Conservation (phyloP, 1,284 basidiomycete genomes). For the Rhodotorula sp. region DNA sequence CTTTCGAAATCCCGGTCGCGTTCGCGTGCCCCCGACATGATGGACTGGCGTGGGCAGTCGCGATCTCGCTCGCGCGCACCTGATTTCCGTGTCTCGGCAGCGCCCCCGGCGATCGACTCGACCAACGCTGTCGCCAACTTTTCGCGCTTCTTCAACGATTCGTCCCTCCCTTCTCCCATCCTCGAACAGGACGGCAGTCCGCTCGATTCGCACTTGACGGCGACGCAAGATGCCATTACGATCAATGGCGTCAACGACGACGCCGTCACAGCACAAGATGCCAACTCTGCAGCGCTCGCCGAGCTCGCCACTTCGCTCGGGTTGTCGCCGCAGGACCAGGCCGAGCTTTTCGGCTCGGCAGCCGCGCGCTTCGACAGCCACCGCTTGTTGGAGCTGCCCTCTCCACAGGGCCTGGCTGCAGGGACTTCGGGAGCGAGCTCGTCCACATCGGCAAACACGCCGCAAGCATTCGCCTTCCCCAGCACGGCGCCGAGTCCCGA, state of each 20-base stretch:
- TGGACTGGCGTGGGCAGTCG: conserved; percentile 55
- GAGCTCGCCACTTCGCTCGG: conserved; percentile 36
- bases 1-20: conserved; percentile 89
- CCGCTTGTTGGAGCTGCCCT: conserved; percentile 25
- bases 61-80: conserved; percentile 48
- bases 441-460: conserved; percentile 4
- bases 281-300: conserved; percentile 16
- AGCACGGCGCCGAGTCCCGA: background rate
- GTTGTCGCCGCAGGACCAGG: conserved; percentile 29
- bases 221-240: conserved; percentile 16
- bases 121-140: conserved; percentile 34
- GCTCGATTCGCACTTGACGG: background rate
- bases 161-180: conserved; percentile 6
- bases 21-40: conserved; percentile 41
- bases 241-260: background rate
- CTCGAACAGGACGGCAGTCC: conserved; percentile 4
- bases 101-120: conserved; percentile 29
- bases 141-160: conserved; percentile 37
- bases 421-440: background rate
- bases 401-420: conserved; percentile 2
- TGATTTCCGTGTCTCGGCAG: conserved; percentile 33
- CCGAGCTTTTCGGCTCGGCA: conserved; percentile 25
- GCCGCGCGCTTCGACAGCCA: conserved; percentile 22
- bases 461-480: conserved; percentile 13
- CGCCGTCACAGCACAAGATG: background rate